phyloP scores from a whole-genome alignment of 1,284 basidiomycete genomes.

The Stereum hirsutum region DNA sequence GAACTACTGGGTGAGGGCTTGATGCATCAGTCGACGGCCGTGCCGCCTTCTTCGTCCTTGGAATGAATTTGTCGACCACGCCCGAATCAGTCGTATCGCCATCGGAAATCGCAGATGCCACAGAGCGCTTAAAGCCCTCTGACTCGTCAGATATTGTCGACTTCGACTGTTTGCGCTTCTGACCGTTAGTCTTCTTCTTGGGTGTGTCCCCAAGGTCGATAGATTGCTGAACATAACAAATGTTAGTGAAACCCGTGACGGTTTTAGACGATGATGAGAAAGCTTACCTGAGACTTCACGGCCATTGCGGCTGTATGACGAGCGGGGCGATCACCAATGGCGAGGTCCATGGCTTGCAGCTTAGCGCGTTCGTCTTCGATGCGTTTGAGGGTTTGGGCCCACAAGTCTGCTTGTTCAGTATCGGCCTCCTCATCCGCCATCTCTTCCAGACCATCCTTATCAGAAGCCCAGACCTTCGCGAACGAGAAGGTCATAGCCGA shows the following conservation, averaged over 20 bases:
- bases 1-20: no score
- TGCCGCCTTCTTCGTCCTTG: no score
- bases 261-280: no score
- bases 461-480: slow-evolving; percentile 82
- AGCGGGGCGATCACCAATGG: slow-evolving; percentile 64
- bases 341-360: slow-evolving; percentile 37
- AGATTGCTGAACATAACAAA: slow-evolving; percentile 14
- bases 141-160: slow-evolving; percentile 24
- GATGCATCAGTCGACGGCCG: no score
- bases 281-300: slow-evolving; percentile 40
- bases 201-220: slow-evolving; percentile 21
- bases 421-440: slow-evolving; percentile 39
- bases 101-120: slow-evolving; percentile 13
- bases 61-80: no score
- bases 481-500: slow-evolving; percentile 61
- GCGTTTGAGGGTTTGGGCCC: slow-evolving; percentile 63
- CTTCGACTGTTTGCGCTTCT: slow-evolving; percentile 15
- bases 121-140: slow-evolving; percentile 24
- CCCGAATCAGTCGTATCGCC: slow-evolving; percentile 7
- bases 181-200: slow-evolving; percentile 16
- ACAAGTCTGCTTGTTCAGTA: slow-evolving; percentile 58
- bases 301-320: slow-evolving; percentile 55
- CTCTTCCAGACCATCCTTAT: slow-evolving; percentile 62
- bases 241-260: no score
- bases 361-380: slow-evolving; percentile 47